Evolutionary conservation across 345 rosid species (phyloP).

Genomic region (Dovyalis caffra): DNA sequence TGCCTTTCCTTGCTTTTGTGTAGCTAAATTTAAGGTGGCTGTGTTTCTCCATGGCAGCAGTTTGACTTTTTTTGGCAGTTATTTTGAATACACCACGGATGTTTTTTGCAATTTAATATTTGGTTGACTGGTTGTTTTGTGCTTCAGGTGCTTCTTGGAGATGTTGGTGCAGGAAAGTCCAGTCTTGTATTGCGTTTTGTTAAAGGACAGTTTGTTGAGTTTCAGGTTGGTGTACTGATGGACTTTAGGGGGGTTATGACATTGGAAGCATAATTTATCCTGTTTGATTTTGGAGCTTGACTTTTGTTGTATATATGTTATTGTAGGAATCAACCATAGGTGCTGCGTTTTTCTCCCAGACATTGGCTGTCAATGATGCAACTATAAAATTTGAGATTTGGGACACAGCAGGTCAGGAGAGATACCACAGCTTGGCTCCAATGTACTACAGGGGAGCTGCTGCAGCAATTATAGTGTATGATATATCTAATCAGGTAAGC

Average conservation of each 20-base stretch:
- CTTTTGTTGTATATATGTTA: slow-evolving; percentile 10
- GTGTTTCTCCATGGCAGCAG: neutral
- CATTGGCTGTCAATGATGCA: slow-evolving; percentile 87
- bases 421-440: slow-evolving; percentile 97
- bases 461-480: slow-evolving; percentile 88
- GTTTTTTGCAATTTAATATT: slow-evolving; percentile 2
- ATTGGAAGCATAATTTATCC: neutral
- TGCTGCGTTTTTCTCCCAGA: slow-evolving; percentile 95
- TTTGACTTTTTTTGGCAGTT: neutral
- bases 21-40: neutral
- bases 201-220: slow-evolving; percentile 88
- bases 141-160: slow-evolving; percentile 86
- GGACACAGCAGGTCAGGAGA: slow-evolving; percentile 99
- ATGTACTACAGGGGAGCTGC: slow-evolving; percentile 99
- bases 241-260: neutral
- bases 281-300: slow-evolving; percentile 15
- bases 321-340: slow-evolving; percentile 95
- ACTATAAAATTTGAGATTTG: slow-evolving; percentile 97
- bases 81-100: neutral
- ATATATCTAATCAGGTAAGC: slow-evolving; percentile 75
- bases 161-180: slow-evolving; percentile 96
- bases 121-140: slow-evolving; percentile 23
- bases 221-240: slow-evolving; percentile 49
- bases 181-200: slow-evolving; percentile 90
- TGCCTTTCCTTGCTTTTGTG: neutral